Base-by-base conservation (phyloP, 495 filamentous ascomycete genomes). In the Penicillium riverlandense region DNA sequence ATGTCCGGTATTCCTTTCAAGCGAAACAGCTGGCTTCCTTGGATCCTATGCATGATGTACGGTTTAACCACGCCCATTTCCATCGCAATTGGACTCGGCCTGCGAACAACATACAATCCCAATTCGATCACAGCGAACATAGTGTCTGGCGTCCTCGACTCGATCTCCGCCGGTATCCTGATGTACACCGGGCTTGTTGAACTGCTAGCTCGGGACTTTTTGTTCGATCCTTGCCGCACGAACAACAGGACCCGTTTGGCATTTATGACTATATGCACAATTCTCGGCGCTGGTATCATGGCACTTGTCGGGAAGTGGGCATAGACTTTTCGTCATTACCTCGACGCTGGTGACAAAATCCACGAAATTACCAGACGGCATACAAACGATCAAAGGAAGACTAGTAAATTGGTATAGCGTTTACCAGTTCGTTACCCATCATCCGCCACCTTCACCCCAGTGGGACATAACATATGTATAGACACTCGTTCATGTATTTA, bases 1-100 rank as follows among this genome's bases (percentile, higher is more conserved):
- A 64, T 64, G 61, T 58, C 53, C 8, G 48, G 56, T 16, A 64
- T 64, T 30, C 61, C 61, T 69, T 87, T 63, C 80, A 85, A 49
- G 34, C 51, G 54, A 43, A 41, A 39, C 1, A 61, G 55, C 15
- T 60, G 55, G 63, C 29, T 67, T 2, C 66, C 66, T 16, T 70
- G 62, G 62, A 6, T 52, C 1, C 45, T 70, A 10, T 66, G 66
- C 41, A 4, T 53, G 11, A 56, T 52, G 1, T 70, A 70, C 30
- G 66, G 66, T 0, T 31, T 70, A 69, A 67, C n/a, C n/a, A n/a
- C n/a, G n/a, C n/a, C n/a, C n/a, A n/a, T n/a, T n/a, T n/a, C n/a
- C n/a, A n/a, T n/a, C 30, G 66, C 66, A 10, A 62, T 67, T 37
- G 66, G 66, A 0, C 44, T 70, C 0, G 66, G 66, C 11, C 13